Evolutionary conservation across 352 stramenopile genomes (phyloP).

Genomic region (Pythium oligandrum): DNA sequence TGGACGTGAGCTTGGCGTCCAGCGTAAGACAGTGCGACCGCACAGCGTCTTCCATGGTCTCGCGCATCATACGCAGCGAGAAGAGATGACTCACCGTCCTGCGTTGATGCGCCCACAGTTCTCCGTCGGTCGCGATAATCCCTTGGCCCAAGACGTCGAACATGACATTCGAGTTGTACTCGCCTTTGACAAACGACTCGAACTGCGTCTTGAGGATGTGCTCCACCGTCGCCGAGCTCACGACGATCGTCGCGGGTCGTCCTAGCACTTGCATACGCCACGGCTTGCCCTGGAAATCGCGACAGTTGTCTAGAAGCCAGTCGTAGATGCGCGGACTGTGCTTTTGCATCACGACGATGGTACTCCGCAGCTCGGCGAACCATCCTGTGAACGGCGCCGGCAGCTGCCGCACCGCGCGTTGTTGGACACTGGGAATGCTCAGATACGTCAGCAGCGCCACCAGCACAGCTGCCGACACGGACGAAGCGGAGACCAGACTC

Average conservation of each 20-base stretch:
- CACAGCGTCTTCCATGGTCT: conserved; percentile 41
- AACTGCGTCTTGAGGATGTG: conserved; percentile 68
- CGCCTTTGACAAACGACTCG: conserved; percentile 71
- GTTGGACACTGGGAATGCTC: conserved; percentile 8
- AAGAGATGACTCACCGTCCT: conserved; percentile 89
- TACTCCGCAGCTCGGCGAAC: no score
- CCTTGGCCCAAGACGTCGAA: conserved; percentile 66
- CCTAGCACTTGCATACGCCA: conserved; percentile 38
- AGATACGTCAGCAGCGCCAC: neutral
- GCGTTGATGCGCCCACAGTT: conserved; percentile 64
- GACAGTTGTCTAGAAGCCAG: conserved; percentile 54
- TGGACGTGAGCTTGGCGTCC: conserved; percentile 20
- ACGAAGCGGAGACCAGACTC: no score
- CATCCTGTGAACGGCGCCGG: neutral
- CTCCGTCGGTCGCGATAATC: conserved; percentile 73
- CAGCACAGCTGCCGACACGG: no score
- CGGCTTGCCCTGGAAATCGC: conserved; percentile 29
- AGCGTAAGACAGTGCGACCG: no score
- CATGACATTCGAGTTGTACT: conserved; percentile 24
- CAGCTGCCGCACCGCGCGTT: conserved; percentile 15
- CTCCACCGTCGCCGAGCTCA: conserved; percentile 44
- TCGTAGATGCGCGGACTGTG: conserved; percentile 30
- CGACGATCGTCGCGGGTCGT: conserved; percentile 31
- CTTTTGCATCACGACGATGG: no score
- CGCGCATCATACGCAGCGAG: conserved; percentile 47